Conservation (phyloP, 163 green algal genomes). For the Smithsoniella earleae region DNA sequence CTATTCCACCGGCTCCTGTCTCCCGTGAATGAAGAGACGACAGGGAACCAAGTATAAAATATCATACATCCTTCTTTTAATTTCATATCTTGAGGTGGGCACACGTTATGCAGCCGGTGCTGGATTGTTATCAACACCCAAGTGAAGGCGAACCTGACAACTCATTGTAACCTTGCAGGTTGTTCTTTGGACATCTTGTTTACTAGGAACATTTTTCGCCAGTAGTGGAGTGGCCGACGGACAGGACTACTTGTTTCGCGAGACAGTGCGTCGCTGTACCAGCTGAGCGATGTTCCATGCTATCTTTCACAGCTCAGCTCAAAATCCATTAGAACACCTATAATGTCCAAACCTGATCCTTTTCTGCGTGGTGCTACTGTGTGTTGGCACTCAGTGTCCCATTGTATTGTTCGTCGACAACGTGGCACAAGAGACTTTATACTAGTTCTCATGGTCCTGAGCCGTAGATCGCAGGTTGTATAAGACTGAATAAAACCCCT, state of each 20-base stretch:
- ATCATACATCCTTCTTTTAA: conserved; percentile 35
- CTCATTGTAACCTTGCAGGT: conserved; percentile 35
- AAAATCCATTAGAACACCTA: no score
- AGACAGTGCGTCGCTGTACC: conserved; percentile 42
- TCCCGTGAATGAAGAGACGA: conserved; percentile 32
- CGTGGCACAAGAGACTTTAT: no score
- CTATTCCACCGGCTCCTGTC: no score
- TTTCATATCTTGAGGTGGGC: conserved; percentile 46
- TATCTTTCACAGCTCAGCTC: no score
- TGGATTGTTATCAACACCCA: not conserved
- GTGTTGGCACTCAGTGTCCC: no score
- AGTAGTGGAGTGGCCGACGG: conserved; percentile 36
- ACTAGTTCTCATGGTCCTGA: no score
- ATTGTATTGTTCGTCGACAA: no score
- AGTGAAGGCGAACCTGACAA: not conserved
- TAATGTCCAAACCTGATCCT: no score
- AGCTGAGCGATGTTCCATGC: no score
- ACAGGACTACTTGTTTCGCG: conserved; percentile 40
- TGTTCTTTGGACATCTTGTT: conserved; percentile 47
- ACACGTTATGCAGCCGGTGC: not conserved
- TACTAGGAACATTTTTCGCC: conserved; percentile 40
- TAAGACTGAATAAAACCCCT: no score
- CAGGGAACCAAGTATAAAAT: conserved; percentile 32
- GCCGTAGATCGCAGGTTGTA: no score
- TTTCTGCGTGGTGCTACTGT: no score